Evolutionary conservation across 2,329 filamentous ascomycete genomes (phyloP).

Genomic region (Leptodontidium sp.): DNA sequence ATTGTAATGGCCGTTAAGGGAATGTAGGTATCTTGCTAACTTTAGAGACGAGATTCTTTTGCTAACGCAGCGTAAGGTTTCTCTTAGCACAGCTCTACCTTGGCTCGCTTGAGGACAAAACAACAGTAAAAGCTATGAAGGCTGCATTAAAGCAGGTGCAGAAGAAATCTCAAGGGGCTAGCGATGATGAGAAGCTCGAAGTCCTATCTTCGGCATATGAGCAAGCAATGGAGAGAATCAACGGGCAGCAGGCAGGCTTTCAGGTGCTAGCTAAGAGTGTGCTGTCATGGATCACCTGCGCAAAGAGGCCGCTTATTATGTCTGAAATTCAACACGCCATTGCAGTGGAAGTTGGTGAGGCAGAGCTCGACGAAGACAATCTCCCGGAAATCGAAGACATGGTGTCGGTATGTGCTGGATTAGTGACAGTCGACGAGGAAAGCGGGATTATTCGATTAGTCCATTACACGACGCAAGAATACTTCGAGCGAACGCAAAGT

Average conservation of each 20-base stretch:
- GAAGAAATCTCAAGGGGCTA: too few relatives aligned
- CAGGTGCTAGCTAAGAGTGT: slow-evolving; percentile 47
- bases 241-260: slow-evolving; percentile 46
- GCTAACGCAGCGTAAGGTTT: slow-evolving; percentile 24
- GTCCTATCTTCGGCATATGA: slow-evolving; percentile 48
- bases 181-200: too few relatives aligned
- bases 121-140: slow-evolving; percentile 42
- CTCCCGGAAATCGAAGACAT: slow-evolving; percentile 26
- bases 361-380: slow-evolving; percentile 46
- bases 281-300: slow-evolving; percentile 27
- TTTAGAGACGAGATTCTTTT: neutral
- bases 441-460: slow-evolving; percentile 40
- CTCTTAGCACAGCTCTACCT: slow-evolving; percentile 41
- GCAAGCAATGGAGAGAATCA: slow-evolving; percentile 53
- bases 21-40: slow-evolving; percentile 41
- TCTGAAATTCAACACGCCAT: slow-evolving; percentile 54
- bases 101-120: slow-evolving; percentile 30
- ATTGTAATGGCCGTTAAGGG: slow-evolving; percentile 42
- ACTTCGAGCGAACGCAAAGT: slow-evolving; percentile 34
- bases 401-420: slow-evolving; percentile 39
- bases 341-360: slow-evolving; percentile 45
- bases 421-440: slow-evolving; percentile 41
- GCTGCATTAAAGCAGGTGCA: neutral
- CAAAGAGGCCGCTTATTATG: slow-evolving; percentile 42
- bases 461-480: slow-evolving; percentile 45